Evolutionary conservation across 1,284 basidiomycete genomes (phyloP).

Genomic region (Papiliotrema terrestris): DNA sequence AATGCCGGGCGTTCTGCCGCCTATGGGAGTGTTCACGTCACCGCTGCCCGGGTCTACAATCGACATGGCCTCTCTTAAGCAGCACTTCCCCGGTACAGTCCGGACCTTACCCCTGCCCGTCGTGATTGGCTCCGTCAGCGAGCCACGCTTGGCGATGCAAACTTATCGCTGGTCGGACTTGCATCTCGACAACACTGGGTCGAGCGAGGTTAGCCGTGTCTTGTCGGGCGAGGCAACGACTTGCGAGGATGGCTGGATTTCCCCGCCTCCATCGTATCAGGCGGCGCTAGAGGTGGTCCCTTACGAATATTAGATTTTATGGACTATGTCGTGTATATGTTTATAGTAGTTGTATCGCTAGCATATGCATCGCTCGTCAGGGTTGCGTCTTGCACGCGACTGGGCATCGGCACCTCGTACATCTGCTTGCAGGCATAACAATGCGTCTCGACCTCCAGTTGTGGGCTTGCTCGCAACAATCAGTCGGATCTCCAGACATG

Average conservation of each 20-base stretch:
- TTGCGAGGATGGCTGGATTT: constrained; percentile 40
- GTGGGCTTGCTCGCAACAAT: no score
- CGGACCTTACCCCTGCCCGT: constrained; percentile 48
- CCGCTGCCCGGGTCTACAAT: constrained; percentile 11
- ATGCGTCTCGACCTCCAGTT: no score
- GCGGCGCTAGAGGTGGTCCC: constrained; percentile 29
- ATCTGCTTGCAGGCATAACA: no score
- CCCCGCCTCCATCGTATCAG: constrained; percentile 35
- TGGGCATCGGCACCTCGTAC: no score
- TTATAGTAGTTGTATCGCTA: no score
- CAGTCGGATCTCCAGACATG: no score
- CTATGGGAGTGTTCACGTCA: constrained; percentile 15
- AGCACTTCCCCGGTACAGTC: constrained; percentile 21
- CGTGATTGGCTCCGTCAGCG: constrained; percentile 50
- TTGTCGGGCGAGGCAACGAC: constrained; percentile 28
- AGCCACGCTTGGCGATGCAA: constrained; percentile 44
- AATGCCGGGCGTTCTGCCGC: constrained; percentile 5
- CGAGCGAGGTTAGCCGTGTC: constrained; percentile 24
- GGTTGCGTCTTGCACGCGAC: no score
- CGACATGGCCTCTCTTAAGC: constrained; percentile 14
- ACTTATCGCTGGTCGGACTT: constrained; percentile 35
- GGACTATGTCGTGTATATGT: background rate
- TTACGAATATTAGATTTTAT: constrained; percentile 22
- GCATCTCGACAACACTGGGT: constrained; percentile 20
- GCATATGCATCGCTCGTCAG: no score